Base-by-base conservation (phyloP, 768 basidiomycete genomes). In the Kwoniella europaea region DNA sequence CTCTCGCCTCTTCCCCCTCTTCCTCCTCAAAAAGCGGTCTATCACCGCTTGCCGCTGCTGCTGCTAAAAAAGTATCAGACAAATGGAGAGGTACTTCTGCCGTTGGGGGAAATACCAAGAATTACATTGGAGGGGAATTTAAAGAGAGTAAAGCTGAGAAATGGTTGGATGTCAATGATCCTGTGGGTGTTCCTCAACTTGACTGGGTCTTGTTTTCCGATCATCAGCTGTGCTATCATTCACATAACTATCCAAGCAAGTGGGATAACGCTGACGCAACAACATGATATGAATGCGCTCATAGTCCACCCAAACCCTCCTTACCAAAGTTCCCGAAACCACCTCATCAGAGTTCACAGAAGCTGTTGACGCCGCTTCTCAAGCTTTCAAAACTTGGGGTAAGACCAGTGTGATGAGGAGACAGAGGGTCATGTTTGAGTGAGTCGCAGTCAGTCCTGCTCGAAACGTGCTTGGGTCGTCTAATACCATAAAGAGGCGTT, bases 351-450 rank as follows among this genome's bases (percentile, higher is more conserved):
- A 98, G 82, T 94, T 98, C 79, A 87, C 89, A 20, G 88, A 90
- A 69, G 94, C 95, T 10, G 90, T 92, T 7, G 87, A 89, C 61
- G 90, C 92, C 50, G 94, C 96, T 18, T 89, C 90, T 12, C 86
- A 90, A 54, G 96, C 95, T 0, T 95, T 89, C 87, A 90, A 92
- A 82, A 87, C 90, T 4, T 99, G 96, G 96, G 92, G 91, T 79
- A 87, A 87, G 52, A 90, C 93, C 12, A 93, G 91, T 73, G 87
- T 97, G 42, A 85, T 99, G 57, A 89, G 89, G 50, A 89, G 96
- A 61, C 96, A 99, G 82, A 88, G 90, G 68, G 91, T 97, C 82
- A 90, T 90, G 63, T 85, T 98, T 68, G 92, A 97, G 94, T 97
- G 76, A 69, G 90, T 86, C 55, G n/a, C 10, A 35, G 4, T 13